Base-by-base conservation (phyloP, 1,284 basidiomycete genomes). In the Fomitopsis pinicola region DNA sequence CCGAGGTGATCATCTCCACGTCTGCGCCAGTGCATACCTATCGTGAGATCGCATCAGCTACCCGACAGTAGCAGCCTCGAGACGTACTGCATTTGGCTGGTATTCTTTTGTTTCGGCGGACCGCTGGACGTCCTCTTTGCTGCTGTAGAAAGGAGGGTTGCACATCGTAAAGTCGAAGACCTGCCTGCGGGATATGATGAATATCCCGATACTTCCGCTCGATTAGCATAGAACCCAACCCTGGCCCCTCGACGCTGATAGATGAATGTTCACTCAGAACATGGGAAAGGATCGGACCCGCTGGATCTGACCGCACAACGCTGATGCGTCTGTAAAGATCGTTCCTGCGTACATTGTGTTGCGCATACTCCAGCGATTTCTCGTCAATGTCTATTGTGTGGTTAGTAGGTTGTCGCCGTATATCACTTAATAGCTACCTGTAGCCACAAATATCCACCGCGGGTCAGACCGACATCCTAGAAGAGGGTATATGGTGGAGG, bases 141-240 rank as follows among this genome's bases (percentile, higher is more conserved):
- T 91, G 14, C 77, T 72, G 71, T 97, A 98, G 75, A 98, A 98
- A 0, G 96, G 96, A 0, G 97, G 97, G 71, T 98, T 98, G 76
- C 95, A 98, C 87, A 98, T 94, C 0, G 87, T 87, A 66, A 96
- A 92, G 61, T 86, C 82, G 72, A 83, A 85, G 26, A 80, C 74
- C 36, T 26, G 22, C 30, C 45, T 28, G 12, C 28, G 15, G 12
- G n/a, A 9, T 14, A 42, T n/a, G 15, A 36, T 28, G 8, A 17
- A 9, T 15, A 9, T 7, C 5, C 17, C 35, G 33, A 33, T 36
- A 10, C 6, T 33, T 5, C 26, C 5, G 9, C 6, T 15, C 7
- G 14, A 53, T 15, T n/a, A 22, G 22, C 22, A 22, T 22, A 22
- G 22, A 22, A 3, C 3, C 38, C 14, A 0, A 40, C 38, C 38